Base-by-base conservation (phyloP, 139 green algal genomes). In the Diplosphaera chodatii region DNA sequence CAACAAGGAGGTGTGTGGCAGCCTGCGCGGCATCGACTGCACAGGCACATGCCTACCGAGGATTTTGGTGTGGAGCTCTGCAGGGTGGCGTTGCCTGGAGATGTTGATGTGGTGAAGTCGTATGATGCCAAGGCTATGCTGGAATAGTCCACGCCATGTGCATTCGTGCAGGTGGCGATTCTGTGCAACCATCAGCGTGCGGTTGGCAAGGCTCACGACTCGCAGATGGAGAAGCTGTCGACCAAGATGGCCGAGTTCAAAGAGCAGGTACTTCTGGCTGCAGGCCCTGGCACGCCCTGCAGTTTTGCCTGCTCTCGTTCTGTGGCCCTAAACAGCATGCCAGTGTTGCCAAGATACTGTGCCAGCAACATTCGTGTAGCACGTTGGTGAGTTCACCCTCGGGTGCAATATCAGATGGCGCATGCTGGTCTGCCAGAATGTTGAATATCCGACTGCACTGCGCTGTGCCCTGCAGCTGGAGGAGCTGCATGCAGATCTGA, bases 121-220 rank as follows among this genome's bases (percentile, higher is more conserved):
- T 48, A 20, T 48, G 37, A 6, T 48, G 37, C 6, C 37, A 48
- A n/a, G n/a, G n/a, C n/a, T n/a, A n/a, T n/a, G n/a, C n/a, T n/a
- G n/a, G n/a, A n/a, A 8, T 13, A 48, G 13, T 0, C 32, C 33
- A 32, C 32, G 1, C 15, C 65, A 0, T 25, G 3, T 20, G n/a
- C 27, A 1, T 40, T 4, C 20, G n/a, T 33, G 3, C 77, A 94
- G 87, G 94, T 99, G 68, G 95, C 95, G 72, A 95, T 99, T 34
- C 87, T 99, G 73, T 99, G 95, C 81, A 99, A 99, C 82, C 95
- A 99, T 77, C 92, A 97, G 85, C 88, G 93, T 23, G 82, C 85
- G 0, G 91, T 96, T 59, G 84, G 90, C 74, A 98, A 98, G 78
- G 82, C 75, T 27, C 93, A 98, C 75, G 83, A 76, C 15, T 71